Conservation (phyloP, 1,139 yeast genomes). For the Suhomyces guaymorum region DNA sequence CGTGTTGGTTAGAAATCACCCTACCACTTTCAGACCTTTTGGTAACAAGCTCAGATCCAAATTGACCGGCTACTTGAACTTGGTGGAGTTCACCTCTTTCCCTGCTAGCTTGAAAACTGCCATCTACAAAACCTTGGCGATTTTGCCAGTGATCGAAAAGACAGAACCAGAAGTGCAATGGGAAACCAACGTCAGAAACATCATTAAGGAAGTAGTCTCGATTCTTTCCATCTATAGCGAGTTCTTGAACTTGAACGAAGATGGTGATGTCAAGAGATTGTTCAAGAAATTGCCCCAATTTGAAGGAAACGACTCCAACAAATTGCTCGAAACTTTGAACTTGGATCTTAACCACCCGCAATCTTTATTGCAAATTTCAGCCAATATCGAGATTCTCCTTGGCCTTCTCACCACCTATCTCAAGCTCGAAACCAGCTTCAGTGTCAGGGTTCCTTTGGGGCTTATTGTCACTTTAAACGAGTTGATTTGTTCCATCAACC, state of each 20-base stretch:
- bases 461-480: constrained; percentile 50
- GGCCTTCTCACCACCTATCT: constrained; percentile 48
- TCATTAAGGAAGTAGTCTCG: constrained; percentile 50
- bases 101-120: constrained; percentile 39
- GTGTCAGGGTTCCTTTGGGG: constrained; percentile 60
- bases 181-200: constrained; percentile 40
- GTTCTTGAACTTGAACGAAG: constrained; percentile 57
- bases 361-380: constrained; percentile 51
- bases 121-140: constrained; percentile 56
- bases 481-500: constrained; percentile 52
- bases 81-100: constrained; percentile 28
- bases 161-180: constrained; percentile 51
- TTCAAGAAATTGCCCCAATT: constrained; percentile 37
- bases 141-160: constrained; percentile 59
- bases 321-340: constrained; percentile 47
- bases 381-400: constrained; percentile 48
- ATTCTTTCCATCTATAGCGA: constrained; percentile 56
- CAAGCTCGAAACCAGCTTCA: constrained; percentile 47
- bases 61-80: constrained; percentile 39
- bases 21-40: constrained; percentile 82
- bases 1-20: constrained; percentile 54
- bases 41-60: constrained; percentile 59
- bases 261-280: constrained; percentile 42
- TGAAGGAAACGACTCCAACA: constrained; percentile 21
- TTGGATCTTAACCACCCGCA: constrained; percentile 60